Evolutionary conservation across 2,329 filamentous ascomycete species (phyloP), one percentile per base, ranked within the genome.

Genomic region (Xylaria sp.): DNA sequence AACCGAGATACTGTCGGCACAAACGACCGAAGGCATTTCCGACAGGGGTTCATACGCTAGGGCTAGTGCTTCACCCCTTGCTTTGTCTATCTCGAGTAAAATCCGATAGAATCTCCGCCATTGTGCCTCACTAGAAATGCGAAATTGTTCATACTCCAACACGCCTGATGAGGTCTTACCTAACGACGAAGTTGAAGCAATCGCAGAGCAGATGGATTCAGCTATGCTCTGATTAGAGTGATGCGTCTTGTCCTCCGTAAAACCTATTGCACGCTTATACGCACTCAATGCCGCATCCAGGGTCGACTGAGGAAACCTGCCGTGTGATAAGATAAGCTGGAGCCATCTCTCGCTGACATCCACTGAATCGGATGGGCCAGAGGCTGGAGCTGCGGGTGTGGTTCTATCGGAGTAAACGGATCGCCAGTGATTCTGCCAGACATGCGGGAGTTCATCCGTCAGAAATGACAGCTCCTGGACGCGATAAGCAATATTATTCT

Each of bases 91-190:
- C 78, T 97, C 94, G 13, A 92, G 86, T 20, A 97, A 86, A 20
- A 98, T 86, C 39, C 94, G 90, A 82, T 94, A 97, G 80, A 97
- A 97, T 60, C 92, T 89, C 71, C 92, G 90, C 96, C 96, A 99
- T 79, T 97, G 94, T 12, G 88, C 86, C 77, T 96, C 92, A 63
- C 91, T 90, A 39, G 93, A 90, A 41, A 85, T 83, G 66, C 92
- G 88, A 78, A 94, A 96, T 66, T 90, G 87, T 28, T 92, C 89
- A 74, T 93, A 93, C 76, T 97, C 92, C 80, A 93, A 89, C 34
- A 87, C 87, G 15, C 89, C 89, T 15, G 89, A 86, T 10, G 88
- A 82, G 37, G 83, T 84, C 63, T 89, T 89, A 54, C 88, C 86
- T 44, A 94, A 82, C 0, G 88, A 85, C 15, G 92, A 89, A 12